phyloP scores from a whole-genome alignment of 1,284 basidiomycete species.

The Heterobasidion irregulare region DNA sequence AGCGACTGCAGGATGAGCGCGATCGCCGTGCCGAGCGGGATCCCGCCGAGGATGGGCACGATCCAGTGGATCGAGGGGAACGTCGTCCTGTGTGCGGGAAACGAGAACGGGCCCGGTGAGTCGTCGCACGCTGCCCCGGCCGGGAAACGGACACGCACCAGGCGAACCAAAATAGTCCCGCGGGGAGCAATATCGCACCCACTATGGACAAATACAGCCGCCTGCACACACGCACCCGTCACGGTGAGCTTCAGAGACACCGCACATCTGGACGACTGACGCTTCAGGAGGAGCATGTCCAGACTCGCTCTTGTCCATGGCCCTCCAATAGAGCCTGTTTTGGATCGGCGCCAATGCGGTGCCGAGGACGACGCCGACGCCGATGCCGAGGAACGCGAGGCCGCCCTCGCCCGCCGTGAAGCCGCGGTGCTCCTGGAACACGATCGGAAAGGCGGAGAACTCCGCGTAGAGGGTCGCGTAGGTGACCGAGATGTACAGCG shows the following conservation, averaged over 20 bases:
- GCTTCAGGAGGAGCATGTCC: conserved; percentile 56
- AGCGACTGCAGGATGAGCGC: conserved; percentile 51
- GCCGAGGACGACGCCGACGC: conserved; percentile 48
- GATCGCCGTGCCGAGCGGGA: conserved; percentile 58
- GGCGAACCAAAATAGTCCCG: conserved; percentile 60
- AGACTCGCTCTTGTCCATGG: conserved; percentile 37
- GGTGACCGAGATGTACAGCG: conserved; percentile 61
- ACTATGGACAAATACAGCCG: conserved; percentile 51
- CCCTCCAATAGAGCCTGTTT: conserved; percentile 46
- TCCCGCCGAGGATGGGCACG: conserved; percentile 50
- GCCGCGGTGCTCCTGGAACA: conserved; percentile 50
- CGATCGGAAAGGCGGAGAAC: conserved; percentile 54
- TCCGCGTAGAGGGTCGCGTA: conserved; percentile 54
- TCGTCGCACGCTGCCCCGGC: background rate
- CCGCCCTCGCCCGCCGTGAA: conserved; percentile 55
- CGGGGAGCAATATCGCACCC: conserved; percentile 45
- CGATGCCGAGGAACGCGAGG: conserved; percentile 59
- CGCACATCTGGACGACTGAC: conserved; percentile 22
- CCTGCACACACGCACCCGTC: conserved; percentile 20
- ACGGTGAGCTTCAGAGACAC: background rate
- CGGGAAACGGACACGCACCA: conserved; percentile 19
- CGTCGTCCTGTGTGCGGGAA: conserved; percentile 37
- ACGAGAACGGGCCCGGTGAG: background rate
- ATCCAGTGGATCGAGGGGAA: conserved; percentile 50
- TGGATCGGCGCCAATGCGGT: conserved; percentile 45